A percentile compares a stretch with the other conserved stretches of the same genome.
Conservation (phyloP, 257 asterid genomes). For the Avicennia marina region DNA sequence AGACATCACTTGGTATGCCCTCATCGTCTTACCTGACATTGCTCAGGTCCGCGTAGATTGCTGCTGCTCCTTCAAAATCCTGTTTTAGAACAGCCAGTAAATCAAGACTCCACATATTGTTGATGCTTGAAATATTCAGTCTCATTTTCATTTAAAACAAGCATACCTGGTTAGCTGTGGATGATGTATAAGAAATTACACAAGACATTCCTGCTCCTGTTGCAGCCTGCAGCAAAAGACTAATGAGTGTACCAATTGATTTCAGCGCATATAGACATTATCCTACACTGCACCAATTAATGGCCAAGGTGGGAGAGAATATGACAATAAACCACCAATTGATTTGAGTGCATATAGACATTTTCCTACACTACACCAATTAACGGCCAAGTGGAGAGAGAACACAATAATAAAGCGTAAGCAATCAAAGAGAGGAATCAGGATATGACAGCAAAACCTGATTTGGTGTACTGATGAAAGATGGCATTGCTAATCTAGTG, state of each 20-base stretch:
- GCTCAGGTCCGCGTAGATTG: conserved; percentile 75
- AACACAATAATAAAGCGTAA: too few species aligned
- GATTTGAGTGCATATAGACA: too few species aligned
- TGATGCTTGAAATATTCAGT: neutral
- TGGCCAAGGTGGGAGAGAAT: too few species aligned
- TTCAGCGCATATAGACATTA: too few species aligned
- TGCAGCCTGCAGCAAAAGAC: conserved; percentile 66
- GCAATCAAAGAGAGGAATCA: too few species aligned
- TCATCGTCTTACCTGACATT: conserved; percentile 49
- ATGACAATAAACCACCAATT: too few species aligned
- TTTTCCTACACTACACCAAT: too few species aligned
- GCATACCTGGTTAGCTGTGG: conserved; percentile 82
- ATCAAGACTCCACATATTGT: neutral
- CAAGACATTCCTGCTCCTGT: conserved; percentile 92
- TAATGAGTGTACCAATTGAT: neutral
- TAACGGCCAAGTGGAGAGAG: too few species aligned
- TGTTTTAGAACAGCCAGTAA: conserved; percentile 14
- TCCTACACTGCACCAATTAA: too few species aligned
- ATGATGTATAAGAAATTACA: conserved; percentile 76
- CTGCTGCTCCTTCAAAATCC: conserved; percentile 87
- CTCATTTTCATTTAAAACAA: neutral
- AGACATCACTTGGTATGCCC: neutral
- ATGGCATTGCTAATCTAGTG: too few species aligned
- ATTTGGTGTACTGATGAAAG: too few species aligned
- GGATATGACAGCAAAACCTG: too few species aligned